A percentile compares a stretch with the other conserved stretches of the same genome.
Evolutionary conservation across 2,329 filamentous ascomycete species (phyloP).

Genomic region (Colletotrichum trifolii): DNA sequence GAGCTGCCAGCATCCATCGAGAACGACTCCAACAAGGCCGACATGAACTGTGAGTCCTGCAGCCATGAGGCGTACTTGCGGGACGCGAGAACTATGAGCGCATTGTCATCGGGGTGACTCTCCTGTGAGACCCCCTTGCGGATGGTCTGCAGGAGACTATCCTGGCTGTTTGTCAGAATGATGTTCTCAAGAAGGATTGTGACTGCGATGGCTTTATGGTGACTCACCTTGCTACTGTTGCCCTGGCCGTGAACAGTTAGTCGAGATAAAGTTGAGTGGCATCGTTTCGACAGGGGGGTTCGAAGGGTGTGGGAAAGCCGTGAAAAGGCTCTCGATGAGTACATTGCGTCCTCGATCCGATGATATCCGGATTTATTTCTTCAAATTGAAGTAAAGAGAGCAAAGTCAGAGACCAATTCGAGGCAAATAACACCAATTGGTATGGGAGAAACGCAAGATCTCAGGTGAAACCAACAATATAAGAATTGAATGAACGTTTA

Average conservation of each 20-base stretch:
- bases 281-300: slow-evolving; percentile 6
- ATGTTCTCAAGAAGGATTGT: neutral
- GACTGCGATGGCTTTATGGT: neutral
- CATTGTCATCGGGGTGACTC: slow-evolving; percentile 44
- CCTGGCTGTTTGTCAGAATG: slow-evolving; percentile 14
- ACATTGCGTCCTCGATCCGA: slow-evolving; percentile 18
- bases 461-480: too few species aligned
- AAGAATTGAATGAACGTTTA: too few species aligned
- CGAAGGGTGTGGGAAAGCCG: neutral
- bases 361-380: slow-evolving; percentile 8
- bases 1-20: neutral
- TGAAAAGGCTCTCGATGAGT: neutral
- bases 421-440: too few species aligned
- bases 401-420: neutral
- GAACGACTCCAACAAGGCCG: slow-evolving; percentile 36
- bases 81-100: slow-evolving; percentile 62
- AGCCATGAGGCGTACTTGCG: slow-evolving; percentile 60
- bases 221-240: slow-evolving; percentile 10
- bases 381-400: neutral
- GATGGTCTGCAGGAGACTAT: slow-evolving; percentile 8
- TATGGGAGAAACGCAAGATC: too few species aligned
- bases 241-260: slow-evolving; percentile 29
- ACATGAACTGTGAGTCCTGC: slow-evolving; percentile 56
- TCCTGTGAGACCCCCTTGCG: neutral
- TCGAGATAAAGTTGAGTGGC: neutral